These are phyloP conservation scores for Populus deltoides DNA, from an alignment of 345 rosid species.

Conservation along the genomic window DNA sequence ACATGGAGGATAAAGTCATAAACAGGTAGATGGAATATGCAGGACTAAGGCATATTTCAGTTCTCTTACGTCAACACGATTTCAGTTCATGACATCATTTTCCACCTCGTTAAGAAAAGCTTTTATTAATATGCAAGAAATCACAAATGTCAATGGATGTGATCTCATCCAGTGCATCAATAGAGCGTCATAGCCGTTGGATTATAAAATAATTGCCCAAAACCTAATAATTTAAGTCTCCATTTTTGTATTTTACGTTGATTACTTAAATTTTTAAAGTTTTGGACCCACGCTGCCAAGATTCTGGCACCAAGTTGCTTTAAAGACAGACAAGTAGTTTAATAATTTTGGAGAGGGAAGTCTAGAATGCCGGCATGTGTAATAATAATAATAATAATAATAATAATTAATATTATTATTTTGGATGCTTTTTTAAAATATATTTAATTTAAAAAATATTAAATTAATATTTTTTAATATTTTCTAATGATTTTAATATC, in stretches of 20 bases:
- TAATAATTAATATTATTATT: too few species aligned
- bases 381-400: too few species aligned
- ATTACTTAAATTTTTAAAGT: too few species aligned
- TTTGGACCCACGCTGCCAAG: neutral
- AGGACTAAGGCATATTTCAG: neutral
- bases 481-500: too few species aligned
- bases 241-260: neutral
- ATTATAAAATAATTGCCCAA: neutral
- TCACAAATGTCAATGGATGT: neutral
- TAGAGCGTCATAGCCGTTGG: neutral
- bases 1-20: neutral
- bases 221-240: neutral
- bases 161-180: neutral
- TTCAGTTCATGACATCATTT: neutral
- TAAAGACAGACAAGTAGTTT: neutral
- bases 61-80: slow-evolving; percentile 28
- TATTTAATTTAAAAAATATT: too few species aligned
- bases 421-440: too few species aligned
- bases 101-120: neutral
- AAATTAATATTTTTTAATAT: too few species aligned
- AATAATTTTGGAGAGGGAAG: neutral
- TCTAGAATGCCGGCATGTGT: neutral
- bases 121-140: neutral
- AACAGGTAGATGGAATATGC: neutral
- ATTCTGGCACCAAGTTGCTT: neutral